These are phyloP conservation scores for Hypoxylon sp. DNA, from an alignment of 2,329 filamentous ascomycete genomes.

Conservation along the genomic window DNA sequence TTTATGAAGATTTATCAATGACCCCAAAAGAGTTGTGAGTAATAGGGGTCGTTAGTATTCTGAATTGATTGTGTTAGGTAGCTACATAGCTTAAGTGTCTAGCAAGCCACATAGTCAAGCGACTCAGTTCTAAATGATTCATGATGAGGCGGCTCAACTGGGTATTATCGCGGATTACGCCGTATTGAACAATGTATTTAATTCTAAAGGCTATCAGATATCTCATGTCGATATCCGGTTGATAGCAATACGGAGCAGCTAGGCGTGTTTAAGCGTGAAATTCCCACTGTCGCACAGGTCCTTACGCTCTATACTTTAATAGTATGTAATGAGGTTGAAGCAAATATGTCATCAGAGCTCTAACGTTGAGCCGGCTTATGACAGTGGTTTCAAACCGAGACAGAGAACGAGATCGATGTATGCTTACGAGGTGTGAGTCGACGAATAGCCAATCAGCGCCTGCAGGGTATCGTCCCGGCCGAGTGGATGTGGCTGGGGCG, in stretches of 20 bases:
- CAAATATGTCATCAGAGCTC: neutral
- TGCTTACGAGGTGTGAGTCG: neutral
- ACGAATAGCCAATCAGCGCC: slow-evolving; percentile 2
- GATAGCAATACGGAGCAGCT: neutral
- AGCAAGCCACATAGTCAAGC: no score
- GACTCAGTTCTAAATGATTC: no score
- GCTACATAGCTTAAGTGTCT: no score
- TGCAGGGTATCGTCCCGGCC: neutral
- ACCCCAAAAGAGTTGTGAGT: no score
- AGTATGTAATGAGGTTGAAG: neutral
- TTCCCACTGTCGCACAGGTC: neutral
- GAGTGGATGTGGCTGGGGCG: slow-evolving; percentile 25
- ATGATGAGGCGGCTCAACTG: neutral
- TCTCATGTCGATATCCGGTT: neutral
- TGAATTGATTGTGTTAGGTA: no score
- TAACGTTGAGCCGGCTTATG: neutral
- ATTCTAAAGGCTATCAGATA: neutral
- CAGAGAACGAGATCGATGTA: neutral
- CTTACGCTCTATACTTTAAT: neutral
- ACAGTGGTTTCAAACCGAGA: neutral
- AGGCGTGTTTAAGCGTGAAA: neutral
- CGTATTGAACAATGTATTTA: neutral
- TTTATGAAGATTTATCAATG: no score
- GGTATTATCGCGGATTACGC: neutral
- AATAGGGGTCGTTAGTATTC: no score